Percentiles rank a stretch among this genome's conserved stretches.
phyloP scores from a whole-genome alignment of 192 early-diverging fungal species.

The Mortierella antarctica region DNA sequence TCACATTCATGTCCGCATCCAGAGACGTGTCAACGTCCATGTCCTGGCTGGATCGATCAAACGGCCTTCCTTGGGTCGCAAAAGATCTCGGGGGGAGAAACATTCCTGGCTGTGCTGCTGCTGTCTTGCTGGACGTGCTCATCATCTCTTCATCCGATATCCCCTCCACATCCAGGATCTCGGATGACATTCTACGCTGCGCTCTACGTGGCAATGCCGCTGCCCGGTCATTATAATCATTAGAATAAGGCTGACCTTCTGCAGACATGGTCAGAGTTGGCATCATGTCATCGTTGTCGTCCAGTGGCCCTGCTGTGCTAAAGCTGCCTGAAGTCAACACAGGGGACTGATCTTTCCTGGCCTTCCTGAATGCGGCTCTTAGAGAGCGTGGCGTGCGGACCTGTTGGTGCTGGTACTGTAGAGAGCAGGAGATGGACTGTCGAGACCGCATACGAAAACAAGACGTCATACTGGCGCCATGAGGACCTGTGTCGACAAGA shows the following conservation, averaged over 20 bases:
- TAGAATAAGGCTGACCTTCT: no score
- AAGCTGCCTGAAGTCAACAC: conserved; percentile 44
- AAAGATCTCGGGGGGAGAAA: no score
- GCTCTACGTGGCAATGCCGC: no score
- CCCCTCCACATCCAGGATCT: conserved; percentile 21
- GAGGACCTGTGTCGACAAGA: background rate
- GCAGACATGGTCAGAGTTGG: background rate
- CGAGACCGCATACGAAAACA: conserved; percentile 13
- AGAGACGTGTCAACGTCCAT: conserved; percentile 3
- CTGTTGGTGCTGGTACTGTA: conserved; percentile 26
- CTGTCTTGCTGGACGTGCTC: background rate
- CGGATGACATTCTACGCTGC: background rate
- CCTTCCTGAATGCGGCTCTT: conserved; percentile 31
- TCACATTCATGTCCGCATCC: conserved; percentile 32
- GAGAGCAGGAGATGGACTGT: conserved; percentile 4
- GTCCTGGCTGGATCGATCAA: background rate
- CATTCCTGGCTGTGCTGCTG: no score
- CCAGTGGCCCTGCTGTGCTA: background rate
- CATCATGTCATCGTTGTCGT: conserved; percentile 4
- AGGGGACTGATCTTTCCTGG: conserved; percentile 39
- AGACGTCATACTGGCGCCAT: background rate
- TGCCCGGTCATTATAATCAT: no score
- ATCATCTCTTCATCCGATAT: conserved; percentile 32
- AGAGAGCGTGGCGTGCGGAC: conserved; percentile 18
- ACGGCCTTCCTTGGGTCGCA: no score